Base-by-base conservation (phyloP, 1,139 yeast species). In the Zhuliangozyma parablackwelliae region DNA sequence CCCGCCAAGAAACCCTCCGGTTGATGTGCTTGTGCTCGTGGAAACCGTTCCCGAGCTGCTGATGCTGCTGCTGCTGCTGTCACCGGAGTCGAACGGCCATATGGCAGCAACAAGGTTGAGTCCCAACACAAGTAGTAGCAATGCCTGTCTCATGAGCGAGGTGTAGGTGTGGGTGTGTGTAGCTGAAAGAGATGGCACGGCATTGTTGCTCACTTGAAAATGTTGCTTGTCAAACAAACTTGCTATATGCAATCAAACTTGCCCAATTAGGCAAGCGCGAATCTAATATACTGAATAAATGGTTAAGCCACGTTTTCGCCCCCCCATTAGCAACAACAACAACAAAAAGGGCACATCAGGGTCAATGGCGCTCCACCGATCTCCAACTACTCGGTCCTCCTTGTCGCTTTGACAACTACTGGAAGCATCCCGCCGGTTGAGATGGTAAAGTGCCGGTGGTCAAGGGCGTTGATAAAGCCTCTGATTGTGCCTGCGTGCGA, bases 401-500 rank as follows among this genome's bases (percentile, higher is more conserved):
- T 10, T 6, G 28, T 21, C 10, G 16, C 76, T 46, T 68, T 72
- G 10, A 80, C 70, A 10, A 79, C 71, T 16, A 79, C 65, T 2
- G 86, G 86, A 21, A 80, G 69, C 78, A 80, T 75, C 7, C 70
- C 71, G 3, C 72, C 71, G 0, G 86, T 78, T 10, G 77, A 69
- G 31, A 80, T 66, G 12, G 78, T 65, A 50, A 77, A 80, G 32
- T 61, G 60, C 37, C 82, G 59, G 50, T 80, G 86, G 2, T 70
- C 70, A 27, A 72, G 51, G 1, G 73, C 84, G 24, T 72, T 63
- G 9, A 80, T 57, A 29, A 79, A 62, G 26, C 77, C 65, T 41
- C 80, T 57, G 27, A 80, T 78, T 20, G 78, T 75, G 4, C 85
- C 86, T 1, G 83, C 79, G 50, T 81, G 87, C 6, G 82, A 70